Evolutionary conservation across 164 flowering plant genomes (phyloP), one percentile per base, ranked within the genome.

Genomic region (Malania oleifera): DNA sequence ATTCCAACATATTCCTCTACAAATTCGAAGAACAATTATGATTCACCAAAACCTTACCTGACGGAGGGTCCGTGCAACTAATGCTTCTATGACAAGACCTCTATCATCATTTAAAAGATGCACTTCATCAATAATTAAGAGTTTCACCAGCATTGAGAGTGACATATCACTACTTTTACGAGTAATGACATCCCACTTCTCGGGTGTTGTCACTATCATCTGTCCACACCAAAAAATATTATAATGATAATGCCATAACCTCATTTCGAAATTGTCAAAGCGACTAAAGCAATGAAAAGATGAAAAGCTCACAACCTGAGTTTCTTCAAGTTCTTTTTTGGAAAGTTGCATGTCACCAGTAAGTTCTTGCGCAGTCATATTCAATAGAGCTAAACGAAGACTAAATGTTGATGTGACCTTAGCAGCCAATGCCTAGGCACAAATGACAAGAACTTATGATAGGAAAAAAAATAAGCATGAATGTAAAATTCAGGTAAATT

Each of bases 181-280:
- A 64, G 99, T 93, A 65, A 95, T 95, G 26, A 95, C 99, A 68
- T 95, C 99, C 99, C 99, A 95, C 72, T 95, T 95, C 74, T 95
- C 97, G 24, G 99, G 99, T 44, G 99, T 95, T 59, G 99, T 95
- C 54, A 95, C 99, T 68, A 95, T 95, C 99, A 95, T 95, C 99
- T 95, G 81, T 62, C 31, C 37, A 52, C 12, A 38, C 26, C 0
- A 40, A 37, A 45, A 22, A 28, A 63, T 45, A 19, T 7, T 29
- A 26, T 5, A 54, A 25, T 62, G 26, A 19, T 26, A 22, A 49
- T 45, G 22, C 7, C 50, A 58, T 58, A n/a, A 52, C 12, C 48
- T 10, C 26, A 54, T 43, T 28, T 41, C 61, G 45, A 57, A 40
- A 25, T 27, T 54, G 19, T 17, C 35, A 48, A 9, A 50, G 31